Evolutionary conservation across 306 rosid species (phyloP), one percentile per base, ranked within the genome.

Genomic region (Sicyos edulis): DNA sequence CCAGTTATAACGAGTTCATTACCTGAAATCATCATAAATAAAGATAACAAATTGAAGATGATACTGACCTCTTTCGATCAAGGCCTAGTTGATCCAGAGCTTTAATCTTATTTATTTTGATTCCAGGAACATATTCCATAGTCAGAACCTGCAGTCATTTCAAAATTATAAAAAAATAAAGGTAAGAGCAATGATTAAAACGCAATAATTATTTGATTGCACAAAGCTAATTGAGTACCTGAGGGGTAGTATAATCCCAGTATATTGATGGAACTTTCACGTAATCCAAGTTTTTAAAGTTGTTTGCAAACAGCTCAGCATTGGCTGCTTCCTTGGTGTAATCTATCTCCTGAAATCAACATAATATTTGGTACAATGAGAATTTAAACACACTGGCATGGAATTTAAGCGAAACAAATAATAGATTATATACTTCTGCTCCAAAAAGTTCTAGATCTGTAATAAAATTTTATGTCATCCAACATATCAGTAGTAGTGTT

Each of bases 121-220:
- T 91, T 81, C 99, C 99, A 16, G 99, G 99, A 81, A 95, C 99
- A 82, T 95, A 95, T 80, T 95, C 99, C 99, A 95, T 95, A 57
- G 99, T 95, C 84, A 95, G 78, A 80, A 95, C 89, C 97, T 93
- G 80, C 79, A 82, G 59, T 19, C 55, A 62, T 75, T 37, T 57
- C 62, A 72, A 78, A 55, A 70, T 73, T 67, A 62, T 68, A 72
- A 59, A 53, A 20, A 47, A 68, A 1, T 16, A 55, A 32, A 73
- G 14, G 54, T 42, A 58, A 74, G 56, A 49, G 60, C 55, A 70
- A 58, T 54, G 68, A 14, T 59, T 24, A 37, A 32, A 76, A 68
- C 37, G 45, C 44, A 68, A 49, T 42, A 72, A 60, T 21, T 61
- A 58, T 54, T 63, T 9, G 72, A 55, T 11, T 24, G 62, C 73